Conservation (phyloP, 208 protist genomes). For the Paratrypanosoma confusum region DNA sequence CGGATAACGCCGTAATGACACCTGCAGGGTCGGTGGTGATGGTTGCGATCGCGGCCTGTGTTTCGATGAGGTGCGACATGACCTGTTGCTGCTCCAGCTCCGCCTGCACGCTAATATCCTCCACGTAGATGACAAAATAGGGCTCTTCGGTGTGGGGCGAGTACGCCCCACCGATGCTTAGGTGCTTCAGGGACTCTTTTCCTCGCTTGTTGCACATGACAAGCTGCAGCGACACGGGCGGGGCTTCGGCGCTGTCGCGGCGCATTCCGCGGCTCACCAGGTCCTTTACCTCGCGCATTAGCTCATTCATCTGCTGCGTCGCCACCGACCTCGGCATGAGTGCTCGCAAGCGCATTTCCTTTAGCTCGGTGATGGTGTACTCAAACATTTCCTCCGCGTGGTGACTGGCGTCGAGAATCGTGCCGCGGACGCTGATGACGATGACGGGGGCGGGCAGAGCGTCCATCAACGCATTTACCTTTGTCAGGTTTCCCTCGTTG, state of each 20-base stretch:
- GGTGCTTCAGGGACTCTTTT: too few relatives aligned
- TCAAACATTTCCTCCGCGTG: slow-evolving; percentile 5
- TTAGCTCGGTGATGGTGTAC: slow-evolving; percentile 6
- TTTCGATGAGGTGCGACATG: not conserved
- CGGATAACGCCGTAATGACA: not conserved
- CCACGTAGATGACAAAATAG: slow-evolving; percentile 1
- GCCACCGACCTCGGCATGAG: slow-evolving; percentile 15
- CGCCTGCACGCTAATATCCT: slow-evolving; percentile 3
- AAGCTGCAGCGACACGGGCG: not conserved
- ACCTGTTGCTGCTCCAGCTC: not conserved
- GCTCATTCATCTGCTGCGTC: slow-evolving; percentile 13
- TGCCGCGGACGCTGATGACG: slow-evolving; percentile 3
- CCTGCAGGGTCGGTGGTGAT: slow-evolving; percentile 9
- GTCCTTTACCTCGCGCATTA: slow-evolving; percentile 8
- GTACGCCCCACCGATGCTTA: too few relatives aligned
- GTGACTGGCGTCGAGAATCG: slow-evolving; percentile 2
- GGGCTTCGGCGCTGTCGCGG: not conserved
- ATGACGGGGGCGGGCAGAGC: slow-evolving; percentile 2
- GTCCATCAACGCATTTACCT: not conserved
- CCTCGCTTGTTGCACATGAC: not conserved
- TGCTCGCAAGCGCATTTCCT: slow-evolving; percentile 13
- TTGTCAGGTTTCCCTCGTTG: not conserved
- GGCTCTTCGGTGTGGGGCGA: not conserved
- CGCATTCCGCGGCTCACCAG: slow-evolving; percentile 15
- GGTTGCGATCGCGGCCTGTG: not conserved